Percentiles rank a stretch among this genome's conserved stretches.
phyloP scores from a whole-genome alignment of 257 asterid genomes.

The Ehretia macrophylla region DNA sequence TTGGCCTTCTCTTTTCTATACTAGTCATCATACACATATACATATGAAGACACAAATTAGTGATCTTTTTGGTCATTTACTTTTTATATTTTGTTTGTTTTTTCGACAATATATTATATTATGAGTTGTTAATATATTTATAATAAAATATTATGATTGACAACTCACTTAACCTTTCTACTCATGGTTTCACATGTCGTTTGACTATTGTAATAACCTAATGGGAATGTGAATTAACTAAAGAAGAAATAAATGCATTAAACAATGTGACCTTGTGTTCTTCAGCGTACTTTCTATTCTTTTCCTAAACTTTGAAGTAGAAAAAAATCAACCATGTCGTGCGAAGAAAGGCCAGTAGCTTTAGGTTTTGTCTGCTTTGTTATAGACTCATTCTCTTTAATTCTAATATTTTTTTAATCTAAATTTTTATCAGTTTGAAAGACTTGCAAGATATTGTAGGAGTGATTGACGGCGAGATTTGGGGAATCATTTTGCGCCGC shows the following conservation, averaged over 20 bases:
- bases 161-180: too few relatives aligned
- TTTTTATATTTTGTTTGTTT: conserved; percentile 1
- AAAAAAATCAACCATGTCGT: background rate
- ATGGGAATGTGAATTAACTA: conserved; percentile 13
- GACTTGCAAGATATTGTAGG: conserved; percentile 10
- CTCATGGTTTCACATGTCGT: conserved; percentile 18
- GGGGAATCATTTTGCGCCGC: conserved; percentile 49
- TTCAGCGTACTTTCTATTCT: conserved; percentile 32
- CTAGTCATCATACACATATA: background rate
- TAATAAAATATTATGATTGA: too few relatives aligned
- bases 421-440: conserved; percentile 7
- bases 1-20: too few relatives aligned
- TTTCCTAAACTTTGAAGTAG: conserved; percentile 9
- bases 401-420: background rate
- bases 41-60: background rate
- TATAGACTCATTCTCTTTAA: background rate
- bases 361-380: conserved; percentile 7
- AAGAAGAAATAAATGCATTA: conserved; percentile 2
- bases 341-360: conserved; percentile 12
- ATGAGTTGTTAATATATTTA: too few relatives aligned
- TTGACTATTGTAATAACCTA: conserved; percentile 16
- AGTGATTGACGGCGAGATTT: conserved; percentile 60
- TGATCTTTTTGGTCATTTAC: conserved; percentile 13
- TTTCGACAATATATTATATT: too few relatives aligned
- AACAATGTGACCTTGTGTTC: background rate